A percentile compares a stretch with the other conserved stretches of the same genome.
These are phyloP conservation scores for Neotropicomus parvogracilis DNA, from an alignment of 1,284 basidiomycete genomes.

Conservation along the genomic window DNA sequence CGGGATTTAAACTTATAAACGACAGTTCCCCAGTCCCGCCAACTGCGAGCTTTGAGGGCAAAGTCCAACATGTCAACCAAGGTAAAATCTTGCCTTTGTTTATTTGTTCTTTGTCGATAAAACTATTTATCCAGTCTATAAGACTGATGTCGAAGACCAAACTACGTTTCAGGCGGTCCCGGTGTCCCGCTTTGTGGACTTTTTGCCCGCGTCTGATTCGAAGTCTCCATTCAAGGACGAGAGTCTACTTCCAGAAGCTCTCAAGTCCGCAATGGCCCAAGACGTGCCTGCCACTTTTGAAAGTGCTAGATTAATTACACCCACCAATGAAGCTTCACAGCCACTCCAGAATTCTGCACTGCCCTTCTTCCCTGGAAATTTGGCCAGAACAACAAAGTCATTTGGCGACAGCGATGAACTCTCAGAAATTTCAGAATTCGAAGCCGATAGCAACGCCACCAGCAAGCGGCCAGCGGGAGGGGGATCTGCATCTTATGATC, in stretches of 20 bases:
- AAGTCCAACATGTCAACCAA: conserved; percentile 31
- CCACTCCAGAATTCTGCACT: not conserved
- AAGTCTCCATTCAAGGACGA: conserved; percentile 1
- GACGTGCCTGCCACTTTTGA: not conserved
- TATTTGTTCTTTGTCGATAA: not conserved
- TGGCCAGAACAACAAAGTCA: not conserved
- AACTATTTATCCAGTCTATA: conserved; percentile 24
- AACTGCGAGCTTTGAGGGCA: conserved; percentile 32
- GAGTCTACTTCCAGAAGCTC: not conserved
- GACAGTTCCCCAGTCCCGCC: conserved; percentile 24
- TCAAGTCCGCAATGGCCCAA: not conserved
- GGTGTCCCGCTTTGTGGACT: not conserved
- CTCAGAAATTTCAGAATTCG: conserved; percentile 32
- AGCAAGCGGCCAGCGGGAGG: not conserved
- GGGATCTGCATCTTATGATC: not conserved
- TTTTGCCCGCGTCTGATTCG: not conserved
- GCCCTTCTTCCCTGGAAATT: not conserved
- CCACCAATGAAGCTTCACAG: not conserved
- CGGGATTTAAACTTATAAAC: conserved; percentile 24
- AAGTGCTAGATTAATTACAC: not conserved
- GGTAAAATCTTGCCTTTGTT: conserved; percentile 14
- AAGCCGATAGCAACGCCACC: conserved; percentile 5
- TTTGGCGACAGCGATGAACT: conserved; percentile 17
- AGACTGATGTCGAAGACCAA: conserved; percentile 25
- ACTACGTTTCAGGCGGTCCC: not conserved